Conservation (phyloP, 306 rosid genomes). For the Quercus gilva region DNA sequence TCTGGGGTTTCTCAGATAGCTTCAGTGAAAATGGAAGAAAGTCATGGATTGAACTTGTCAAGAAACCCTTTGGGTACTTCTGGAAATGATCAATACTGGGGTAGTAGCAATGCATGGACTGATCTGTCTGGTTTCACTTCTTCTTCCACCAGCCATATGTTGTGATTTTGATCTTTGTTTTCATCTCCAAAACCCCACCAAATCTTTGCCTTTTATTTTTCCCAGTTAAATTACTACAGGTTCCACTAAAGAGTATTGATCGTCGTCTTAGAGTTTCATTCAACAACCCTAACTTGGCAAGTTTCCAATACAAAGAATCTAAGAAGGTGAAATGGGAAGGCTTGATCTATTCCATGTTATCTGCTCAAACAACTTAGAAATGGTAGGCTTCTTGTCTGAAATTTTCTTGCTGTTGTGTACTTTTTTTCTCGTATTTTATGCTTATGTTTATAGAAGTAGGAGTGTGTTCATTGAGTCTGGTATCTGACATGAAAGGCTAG, state of each 20-base stretch:
- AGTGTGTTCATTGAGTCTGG: conserved; percentile 23
- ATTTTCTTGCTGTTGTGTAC: conserved; percentile 18
- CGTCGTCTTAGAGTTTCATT: conserved; percentile 17
- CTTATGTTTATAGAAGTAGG: conserved; percentile 6
- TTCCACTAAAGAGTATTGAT: conserved; percentile 20
- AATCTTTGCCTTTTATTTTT: conserved; percentile 4
- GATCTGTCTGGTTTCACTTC: conserved; percentile 61
- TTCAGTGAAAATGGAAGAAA: conserved; percentile 55
- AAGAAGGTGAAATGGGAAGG: conserved; percentile 26
- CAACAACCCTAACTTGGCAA: conserved; percentile 17
- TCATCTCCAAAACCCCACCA: not conserved
- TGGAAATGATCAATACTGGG: conserved; percentile 46
- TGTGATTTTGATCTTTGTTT: conserved; percentile 25
- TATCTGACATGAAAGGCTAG: conserved; percentile 23
- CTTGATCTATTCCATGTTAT: conserved; percentile 11
- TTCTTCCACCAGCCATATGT: conserved; percentile 44
- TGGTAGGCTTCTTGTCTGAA: conserved; percentile 37
- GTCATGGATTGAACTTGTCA: conserved; percentile 52
- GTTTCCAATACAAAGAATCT: conserved; percentile 1
- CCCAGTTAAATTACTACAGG: not conserved
- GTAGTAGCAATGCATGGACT: conserved; percentile 53
- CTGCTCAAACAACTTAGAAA: conserved; percentile 15
- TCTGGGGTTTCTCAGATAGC: conserved; percentile 31
- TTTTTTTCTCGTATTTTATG: conserved; percentile 19
- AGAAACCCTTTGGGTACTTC: conserved; percentile 50